Percentiles rank a stretch among this genome's conserved stretches.
These are phyloP conservation scores for Pythium aphanidermatum DNA, from an alignment of 352 stramenopile species.

Conservation along the genomic window DNA sequence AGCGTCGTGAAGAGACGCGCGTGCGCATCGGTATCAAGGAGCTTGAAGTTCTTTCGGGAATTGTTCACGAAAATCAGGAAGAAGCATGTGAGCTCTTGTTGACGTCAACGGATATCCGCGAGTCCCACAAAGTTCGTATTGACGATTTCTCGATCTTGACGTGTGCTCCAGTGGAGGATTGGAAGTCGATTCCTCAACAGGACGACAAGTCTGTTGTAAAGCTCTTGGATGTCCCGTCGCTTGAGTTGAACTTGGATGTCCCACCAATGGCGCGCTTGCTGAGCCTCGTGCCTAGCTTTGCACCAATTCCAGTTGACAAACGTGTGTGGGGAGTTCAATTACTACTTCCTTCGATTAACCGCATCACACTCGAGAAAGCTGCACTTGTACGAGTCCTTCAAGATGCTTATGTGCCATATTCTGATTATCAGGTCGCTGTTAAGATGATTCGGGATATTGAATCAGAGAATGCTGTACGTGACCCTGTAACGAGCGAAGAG, in stretches of 20 bases:
- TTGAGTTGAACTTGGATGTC: constrained; percentile 21
- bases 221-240: constrained; percentile 12
- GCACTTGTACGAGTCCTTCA: constrained; percentile 15
- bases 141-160: constrained; percentile 12
- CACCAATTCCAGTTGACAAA: constrained; percentile 24
- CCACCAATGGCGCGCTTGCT: constrained; percentile 23
- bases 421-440: constrained; percentile 22
- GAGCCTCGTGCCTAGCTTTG: constrained; percentile 20
- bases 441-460: constrained; percentile 16
- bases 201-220: constrained; percentile 13
- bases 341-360: constrained; percentile 15
- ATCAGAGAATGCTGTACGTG: constrained; percentile 3
- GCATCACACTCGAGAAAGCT: constrained; percentile 17
- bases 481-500: constrained; percentile 15
- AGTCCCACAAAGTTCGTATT: constrained; percentile 19
- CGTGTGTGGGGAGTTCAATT: constrained; percentile 21
- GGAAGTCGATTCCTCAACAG: constrained; percentile 9
- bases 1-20: constrained; percentile 7
- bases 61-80: constrained; percentile 20
- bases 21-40: constrained; percentile 12
- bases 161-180: constrained; percentile 12
- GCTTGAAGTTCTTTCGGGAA: constrained; percentile 13
- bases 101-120: constrained; percentile 18
- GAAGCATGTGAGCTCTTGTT: constrained; percentile 18
- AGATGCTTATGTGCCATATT: constrained; percentile 22